These are phyloP conservation scores for Lupinus albus DNA, from an alignment of 306 rosid species.

Conservation along the genomic window DNA sequence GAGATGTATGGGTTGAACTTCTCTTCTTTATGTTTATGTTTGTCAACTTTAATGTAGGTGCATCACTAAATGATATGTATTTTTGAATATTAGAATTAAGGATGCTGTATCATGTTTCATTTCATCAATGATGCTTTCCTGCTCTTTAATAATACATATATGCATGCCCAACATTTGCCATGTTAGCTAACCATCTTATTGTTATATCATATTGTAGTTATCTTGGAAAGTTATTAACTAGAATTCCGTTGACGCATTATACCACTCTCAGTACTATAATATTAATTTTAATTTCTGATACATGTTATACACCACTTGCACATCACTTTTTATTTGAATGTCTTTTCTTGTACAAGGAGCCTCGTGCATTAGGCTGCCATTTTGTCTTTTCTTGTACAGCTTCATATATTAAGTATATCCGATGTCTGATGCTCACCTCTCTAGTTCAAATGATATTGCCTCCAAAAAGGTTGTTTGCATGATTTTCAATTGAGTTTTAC, in stretches of 20 bases:
- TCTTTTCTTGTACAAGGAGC: slow-evolving; percentile 23
- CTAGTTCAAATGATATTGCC: slow-evolving; percentile 12
- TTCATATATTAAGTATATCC: slow-evolving; percentile 13
- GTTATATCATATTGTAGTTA: neutral
- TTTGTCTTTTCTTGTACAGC: slow-evolving; percentile 23
- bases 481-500: slow-evolving; percentile 35
- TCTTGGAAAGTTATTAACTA: slow-evolving; percentile 15
- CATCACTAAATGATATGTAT: neutral
- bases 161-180: slow-evolving; percentile 18
- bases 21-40: too few relatives aligned
- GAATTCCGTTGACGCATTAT: slow-evolving; percentile 1
- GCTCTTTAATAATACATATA: neutral
- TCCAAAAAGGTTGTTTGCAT: slow-evolving; percentile 15
- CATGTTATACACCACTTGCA: slow-evolving; percentile 1
- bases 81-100: slow-evolving; percentile 15
- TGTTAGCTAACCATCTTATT: neutral
- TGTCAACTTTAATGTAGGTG: neutral
- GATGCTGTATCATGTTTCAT: neutral
- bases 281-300: neutral
- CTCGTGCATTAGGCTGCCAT: too few relatives aligned
- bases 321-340: slow-evolving; percentile 28
- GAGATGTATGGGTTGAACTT: slow-evolving; percentile 13
- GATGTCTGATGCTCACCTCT: slow-evolving; percentile 19
- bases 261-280: neutral
- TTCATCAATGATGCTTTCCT: neutral